A percentile compares a stretch with the other conserved stretches of the same genome.
Conservation (phyloP, 208 protist genomes). For the Blechomonas ayalai region DNA sequence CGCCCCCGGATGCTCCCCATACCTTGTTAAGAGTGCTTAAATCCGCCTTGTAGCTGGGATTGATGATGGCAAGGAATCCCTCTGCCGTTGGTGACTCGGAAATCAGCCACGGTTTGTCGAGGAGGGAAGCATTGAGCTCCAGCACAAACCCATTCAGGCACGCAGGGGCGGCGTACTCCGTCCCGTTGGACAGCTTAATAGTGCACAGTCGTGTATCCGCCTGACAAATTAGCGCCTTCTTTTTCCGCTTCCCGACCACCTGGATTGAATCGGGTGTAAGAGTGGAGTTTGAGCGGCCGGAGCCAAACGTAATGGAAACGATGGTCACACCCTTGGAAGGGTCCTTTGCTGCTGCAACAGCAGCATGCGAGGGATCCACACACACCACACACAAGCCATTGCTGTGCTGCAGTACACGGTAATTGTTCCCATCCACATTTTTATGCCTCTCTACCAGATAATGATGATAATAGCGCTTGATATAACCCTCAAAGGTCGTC, state of each 20-base stretch:
- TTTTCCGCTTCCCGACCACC: constrained; percentile 79
- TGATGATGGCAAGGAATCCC: constrained; percentile 76
- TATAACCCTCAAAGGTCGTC: constrained; percentile 69
- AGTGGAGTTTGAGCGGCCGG: constrained; percentile 33
- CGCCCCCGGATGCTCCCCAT: constrained; percentile 60
- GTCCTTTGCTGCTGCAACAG: constrained; percentile 9
- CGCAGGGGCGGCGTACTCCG: constrained; percentile 52
- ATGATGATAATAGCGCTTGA: constrained; percentile 72
- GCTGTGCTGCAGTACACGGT: constrained; percentile 75
- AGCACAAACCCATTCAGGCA: constrained; percentile 76
- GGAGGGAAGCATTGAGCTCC: constrained; percentile 61
- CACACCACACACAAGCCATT: constrained; percentile 78
- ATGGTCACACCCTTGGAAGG: constrained; percentile 7
- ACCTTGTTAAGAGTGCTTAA: constrained; percentile 41
- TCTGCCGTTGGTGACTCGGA: constrained; percentile 39
- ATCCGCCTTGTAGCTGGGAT: constrained; percentile 45
- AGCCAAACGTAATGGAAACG: constrained; percentile 28
- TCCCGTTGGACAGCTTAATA: constrained; percentile 38
- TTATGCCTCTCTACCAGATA: constrained; percentile 67
- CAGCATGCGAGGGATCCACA: constrained; percentile 58
- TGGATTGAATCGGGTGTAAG: constrained; percentile 36
- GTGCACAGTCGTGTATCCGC: constrained; percentile 70
- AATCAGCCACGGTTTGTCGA: constrained; percentile 48
- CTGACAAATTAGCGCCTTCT: constrained; percentile 74
- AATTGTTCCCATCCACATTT: constrained; percentile 52